These are phyloP conservation scores for Vigna radiata DNA, from an alignment of 306 rosid genomes.

Conservation along the genomic window DNA sequence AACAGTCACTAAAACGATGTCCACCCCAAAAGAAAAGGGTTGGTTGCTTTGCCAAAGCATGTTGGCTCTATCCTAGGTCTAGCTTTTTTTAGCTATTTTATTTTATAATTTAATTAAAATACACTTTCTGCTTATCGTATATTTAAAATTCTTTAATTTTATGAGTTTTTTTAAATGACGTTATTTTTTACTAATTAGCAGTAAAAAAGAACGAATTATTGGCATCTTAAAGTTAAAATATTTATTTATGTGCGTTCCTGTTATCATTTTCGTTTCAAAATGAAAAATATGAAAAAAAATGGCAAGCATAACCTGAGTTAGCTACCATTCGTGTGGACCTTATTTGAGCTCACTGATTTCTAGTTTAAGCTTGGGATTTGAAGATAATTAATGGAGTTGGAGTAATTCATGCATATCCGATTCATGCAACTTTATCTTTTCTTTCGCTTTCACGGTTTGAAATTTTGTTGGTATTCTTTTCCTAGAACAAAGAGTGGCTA, in stretches of 20 bases:
- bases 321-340: neutral
- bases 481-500: neutral
- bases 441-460: constrained; percentile 31
- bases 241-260: neutral
- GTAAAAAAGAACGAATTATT: neutral
- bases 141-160: neutral
- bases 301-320: neutral
- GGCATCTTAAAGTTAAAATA: neutral
- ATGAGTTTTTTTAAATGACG: neutral
- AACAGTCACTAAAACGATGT: too few relatives aligned
- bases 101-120: too few relatives aligned
- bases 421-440: constrained; percentile 12
- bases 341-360: neutral
- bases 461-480: neutral
- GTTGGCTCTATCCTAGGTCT: too few relatives aligned
- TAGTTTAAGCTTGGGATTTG: neutral
- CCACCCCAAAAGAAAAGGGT: too few relatives aligned
- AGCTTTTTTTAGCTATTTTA: too few relatives aligned
- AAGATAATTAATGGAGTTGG: neutral
- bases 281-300: neutral
- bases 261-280: neutral
- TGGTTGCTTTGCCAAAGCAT: too few relatives aligned
- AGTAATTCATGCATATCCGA: constrained; percentile 28
- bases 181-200: too few relatives aligned
- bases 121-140: neutral